phyloP scores from a whole-genome alignment of 192 early-diverging fungal genomes.

The Geranomyces michiganensis region DNA sequence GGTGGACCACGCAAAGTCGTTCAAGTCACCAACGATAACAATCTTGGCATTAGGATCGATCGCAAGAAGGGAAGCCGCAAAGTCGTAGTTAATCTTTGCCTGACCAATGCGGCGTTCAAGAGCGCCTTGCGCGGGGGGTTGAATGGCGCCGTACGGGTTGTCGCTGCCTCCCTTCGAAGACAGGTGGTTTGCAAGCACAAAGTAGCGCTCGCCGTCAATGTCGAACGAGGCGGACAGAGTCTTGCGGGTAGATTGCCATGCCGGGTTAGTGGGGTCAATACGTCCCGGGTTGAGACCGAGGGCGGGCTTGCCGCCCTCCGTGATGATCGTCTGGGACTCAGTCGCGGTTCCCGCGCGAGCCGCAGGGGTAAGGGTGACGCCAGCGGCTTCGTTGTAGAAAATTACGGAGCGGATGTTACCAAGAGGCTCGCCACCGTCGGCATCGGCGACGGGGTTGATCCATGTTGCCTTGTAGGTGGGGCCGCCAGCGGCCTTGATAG shows the following conservation, averaged over 20 bases:
- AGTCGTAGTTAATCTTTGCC: constrained; percentile 17
- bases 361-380: constrained; percentile 9
- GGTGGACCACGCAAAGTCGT: constrained; percentile 28
- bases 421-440: constrained; percentile 19
- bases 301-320: background rate
- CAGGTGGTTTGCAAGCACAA: constrained; percentile 27
- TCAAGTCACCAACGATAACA: constrained; percentile 19
- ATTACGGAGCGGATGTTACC: constrained; percentile 28
- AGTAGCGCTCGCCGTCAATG: constrained; percentile 13
- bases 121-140: constrained; percentile 11
- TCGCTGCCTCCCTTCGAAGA: constrained; percentile 3
- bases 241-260: constrained; percentile 20
- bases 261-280: constrained; percentile 8
- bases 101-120: constrained; percentile 5
- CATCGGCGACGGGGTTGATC: constrained; percentile 12
- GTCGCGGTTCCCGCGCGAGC: constrained; percentile 5
- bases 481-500: constrained; percentile 15
- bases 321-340: background rate
- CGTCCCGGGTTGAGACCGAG: constrained; percentile 26
- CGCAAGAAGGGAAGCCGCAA: background rate
- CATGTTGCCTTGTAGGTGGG: constrained; percentile 27
- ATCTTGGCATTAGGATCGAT: constrained; percentile 21
- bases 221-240: constrained; percentile 16
- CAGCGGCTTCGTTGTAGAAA: constrained; percentile 26
- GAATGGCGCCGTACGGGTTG: constrained; percentile 15